Evolutionary conservation across 768 basidiomycete species (phyloP), one percentile per base, ranked within the genome.

Genomic region (Atractiella rhizophila): DNA sequence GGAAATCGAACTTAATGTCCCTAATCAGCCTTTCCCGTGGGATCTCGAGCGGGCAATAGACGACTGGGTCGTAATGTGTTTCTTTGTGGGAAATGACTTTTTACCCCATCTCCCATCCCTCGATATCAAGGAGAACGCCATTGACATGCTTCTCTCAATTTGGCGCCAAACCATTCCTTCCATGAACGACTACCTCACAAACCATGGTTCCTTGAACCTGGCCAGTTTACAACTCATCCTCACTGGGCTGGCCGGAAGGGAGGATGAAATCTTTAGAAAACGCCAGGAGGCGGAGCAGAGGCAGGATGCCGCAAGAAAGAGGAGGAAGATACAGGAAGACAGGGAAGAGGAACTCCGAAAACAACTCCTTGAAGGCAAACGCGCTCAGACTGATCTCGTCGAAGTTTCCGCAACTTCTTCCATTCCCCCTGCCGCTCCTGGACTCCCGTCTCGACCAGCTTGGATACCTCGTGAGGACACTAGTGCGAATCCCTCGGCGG

Each of bases 31-130:
- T 2, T 85, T 91, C 63, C 72, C 75, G 25, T 94, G 88, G 68
- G 72, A 78, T 54, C 66, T 94, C 59, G 91, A 98, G 61, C 74
- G 76, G 60, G 85, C 91, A 28, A 79, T 98, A 60, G 91, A 98
- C 68, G 91, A 98, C 60, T 98, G 91, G 91, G 82, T 98, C 52
- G 73, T 98, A 56, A 71, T 98, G 55, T 96, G 96, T 52, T 98
- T 98, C 73, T 94, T 98, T 62, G 91, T 98, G 58, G 91, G 91
- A 52, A 98, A 98, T 64, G 83, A 94, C 66, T 86, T 98, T 69
- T 68, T 98, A 53, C 91, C 91, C 18, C 91, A 98, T 64, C 68
- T 98, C 43, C 91, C 91, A 20, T 82, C 78, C 44, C 71, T 98
- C 67, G 91, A 98, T 66, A 98, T 98, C 57, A 72, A 91, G 54